Evolutionary conservation across 2,329 filamentous ascomycete genomes (phyloP).

Genomic region (Aspergillus eucalypticola): DNA sequence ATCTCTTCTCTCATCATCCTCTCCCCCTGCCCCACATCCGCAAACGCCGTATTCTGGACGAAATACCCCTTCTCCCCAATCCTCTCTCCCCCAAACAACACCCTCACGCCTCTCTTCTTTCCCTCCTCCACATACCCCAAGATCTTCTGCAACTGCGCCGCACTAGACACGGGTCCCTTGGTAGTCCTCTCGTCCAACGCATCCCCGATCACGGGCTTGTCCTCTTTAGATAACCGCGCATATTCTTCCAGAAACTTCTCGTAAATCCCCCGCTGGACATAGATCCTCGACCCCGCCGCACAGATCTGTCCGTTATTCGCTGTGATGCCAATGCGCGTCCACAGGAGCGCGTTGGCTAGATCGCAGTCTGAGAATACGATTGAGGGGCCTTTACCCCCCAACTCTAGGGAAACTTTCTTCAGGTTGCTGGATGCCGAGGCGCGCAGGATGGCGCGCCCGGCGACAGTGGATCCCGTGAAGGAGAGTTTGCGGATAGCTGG

Average conservation of each 20-base stretch:
- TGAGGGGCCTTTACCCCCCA: constrained; percentile 37
- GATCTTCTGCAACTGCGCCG: constrained; percentile 25
- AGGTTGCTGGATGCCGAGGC: constrained; percentile 33
- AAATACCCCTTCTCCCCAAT: constrained; percentile 56
- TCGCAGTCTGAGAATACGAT: constrained; percentile 40
- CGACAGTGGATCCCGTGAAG: constrained; percentile 35
- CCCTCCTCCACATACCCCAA: constrained; percentile 27
- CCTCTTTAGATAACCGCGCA: constrained; percentile 52
- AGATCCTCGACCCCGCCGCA: constrained; percentile 34
- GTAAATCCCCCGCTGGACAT: constrained; percentile 35
- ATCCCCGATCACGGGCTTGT: constrained; percentile 43
- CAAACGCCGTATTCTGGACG: constrained; percentile 61
- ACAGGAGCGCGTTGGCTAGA: constrained; percentile 33
- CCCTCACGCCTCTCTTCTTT: constrained; percentile 21
- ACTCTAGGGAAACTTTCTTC: constrained; percentile 38
- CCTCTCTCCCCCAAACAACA: constrained; percentile 27
- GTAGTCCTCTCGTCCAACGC: constrained; percentile 24
- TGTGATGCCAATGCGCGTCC: constrained; percentile 31
- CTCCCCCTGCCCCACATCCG: constrained; percentile 52
- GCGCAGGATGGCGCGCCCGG: constrained; percentile 32
- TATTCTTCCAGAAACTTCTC: constrained; percentile 32
- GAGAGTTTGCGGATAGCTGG: constrained; percentile 34
- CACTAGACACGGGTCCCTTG: constrained; percentile 27
- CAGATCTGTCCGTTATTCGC: constrained; percentile 38
- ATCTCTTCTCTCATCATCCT: constrained; percentile 55